Evolutionary conservation across 768 basidiomycete genomes (phyloP).

Genomic region (Boletus speciosus): DNA sequence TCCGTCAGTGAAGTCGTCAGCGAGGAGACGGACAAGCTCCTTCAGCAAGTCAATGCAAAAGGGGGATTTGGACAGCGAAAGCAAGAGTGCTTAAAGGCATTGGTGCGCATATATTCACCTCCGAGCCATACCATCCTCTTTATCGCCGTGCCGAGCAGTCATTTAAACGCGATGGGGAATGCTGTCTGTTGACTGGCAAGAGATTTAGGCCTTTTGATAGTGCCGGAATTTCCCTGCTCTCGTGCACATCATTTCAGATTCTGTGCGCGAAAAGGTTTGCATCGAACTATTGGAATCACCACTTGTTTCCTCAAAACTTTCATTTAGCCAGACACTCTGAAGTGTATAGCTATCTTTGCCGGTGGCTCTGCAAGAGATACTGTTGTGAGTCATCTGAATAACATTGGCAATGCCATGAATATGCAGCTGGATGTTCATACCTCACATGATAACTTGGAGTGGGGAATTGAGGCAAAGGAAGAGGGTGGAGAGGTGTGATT

Average conservation of each 20-base stretch:
- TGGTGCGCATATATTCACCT: conserved; percentile 1
- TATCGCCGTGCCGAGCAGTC: not conserved
- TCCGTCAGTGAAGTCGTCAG: not conserved
- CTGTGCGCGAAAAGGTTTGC: not conserved
- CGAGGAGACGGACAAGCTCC: not conserved
- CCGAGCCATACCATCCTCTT: not conserved
- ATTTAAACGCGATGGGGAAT: conserved; percentile 1
- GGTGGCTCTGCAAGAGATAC: not conserved
- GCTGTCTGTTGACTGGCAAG: not conserved
- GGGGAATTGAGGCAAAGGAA: not conserved
- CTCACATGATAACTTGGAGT: not conserved
- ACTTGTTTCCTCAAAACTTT: not conserved
- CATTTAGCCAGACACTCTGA: not conserved
- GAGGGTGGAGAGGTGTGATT: not conserved
- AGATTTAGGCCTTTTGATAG: not conserved
- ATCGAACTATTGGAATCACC: not conserved
- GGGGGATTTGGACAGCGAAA: not conserved
- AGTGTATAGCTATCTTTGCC: conserved; percentile 3
- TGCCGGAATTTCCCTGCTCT: not conserved
- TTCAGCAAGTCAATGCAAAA: not conserved
- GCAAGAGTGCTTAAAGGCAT: not conserved
- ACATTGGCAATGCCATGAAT: not conserved
- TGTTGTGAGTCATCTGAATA: not conserved
- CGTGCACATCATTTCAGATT: not conserved
- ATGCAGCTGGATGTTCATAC: not conserved